Percentiles rank a stretch among this genome's conserved stretches.
These are phyloP conservation scores for Fonsecaea pugnacius DNA, from an alignment of 2,329 filamentous ascomycete genomes.

Conservation along the genomic window DNA sequence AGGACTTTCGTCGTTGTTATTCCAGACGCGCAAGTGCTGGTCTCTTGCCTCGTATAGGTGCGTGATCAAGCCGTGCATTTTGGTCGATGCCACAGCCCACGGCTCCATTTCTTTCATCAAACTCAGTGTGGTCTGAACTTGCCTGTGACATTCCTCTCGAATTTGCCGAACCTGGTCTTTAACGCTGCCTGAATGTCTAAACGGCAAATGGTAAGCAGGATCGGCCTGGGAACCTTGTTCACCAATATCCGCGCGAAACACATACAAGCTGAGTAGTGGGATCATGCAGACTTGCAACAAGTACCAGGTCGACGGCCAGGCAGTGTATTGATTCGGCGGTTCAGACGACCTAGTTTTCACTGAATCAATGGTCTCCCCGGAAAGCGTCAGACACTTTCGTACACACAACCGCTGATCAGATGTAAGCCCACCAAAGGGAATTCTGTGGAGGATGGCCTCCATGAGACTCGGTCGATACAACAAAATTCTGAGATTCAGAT, in stretches of 20 bases:
- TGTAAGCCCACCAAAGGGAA: conserved; percentile 21
- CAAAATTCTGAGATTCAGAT: conserved; percentile 36
- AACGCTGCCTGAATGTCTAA: conserved; percentile 3
- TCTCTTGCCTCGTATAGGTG: conserved; percentile 20
- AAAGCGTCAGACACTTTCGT: conserved; percentile 22
- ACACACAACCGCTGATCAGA: conserved; percentile 28
- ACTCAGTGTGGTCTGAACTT: conserved; percentile 17
- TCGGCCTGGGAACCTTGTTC: background rate
- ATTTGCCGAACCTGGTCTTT: conserved; percentile 19
- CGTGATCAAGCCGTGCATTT: conserved; percentile 23
- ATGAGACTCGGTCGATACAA: conserved; percentile 33
- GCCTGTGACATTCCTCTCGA: conserved; percentile 22
- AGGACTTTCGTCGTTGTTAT: conserved; percentile 23
- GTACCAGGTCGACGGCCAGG: conserved; percentile 33
- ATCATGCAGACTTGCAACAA: conserved; percentile 34
- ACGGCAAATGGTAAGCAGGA: background rate
- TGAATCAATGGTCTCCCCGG: conserved; percentile 21
- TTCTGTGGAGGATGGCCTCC: conserved; percentile 30
- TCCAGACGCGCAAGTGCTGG: conserved; percentile 25
- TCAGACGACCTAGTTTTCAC: conserved; percentile 18
- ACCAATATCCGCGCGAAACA: conserved; percentile 12
- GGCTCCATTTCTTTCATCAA: conserved; percentile 26
- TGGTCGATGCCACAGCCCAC: conserved; percentile 21
- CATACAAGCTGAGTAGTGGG: conserved; percentile 27
- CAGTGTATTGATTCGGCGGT: conserved; percentile 27